Evolutionary conservation across 805 yeast species (phyloP).

Genomic region (Yarrowia alimentaria): DNA sequence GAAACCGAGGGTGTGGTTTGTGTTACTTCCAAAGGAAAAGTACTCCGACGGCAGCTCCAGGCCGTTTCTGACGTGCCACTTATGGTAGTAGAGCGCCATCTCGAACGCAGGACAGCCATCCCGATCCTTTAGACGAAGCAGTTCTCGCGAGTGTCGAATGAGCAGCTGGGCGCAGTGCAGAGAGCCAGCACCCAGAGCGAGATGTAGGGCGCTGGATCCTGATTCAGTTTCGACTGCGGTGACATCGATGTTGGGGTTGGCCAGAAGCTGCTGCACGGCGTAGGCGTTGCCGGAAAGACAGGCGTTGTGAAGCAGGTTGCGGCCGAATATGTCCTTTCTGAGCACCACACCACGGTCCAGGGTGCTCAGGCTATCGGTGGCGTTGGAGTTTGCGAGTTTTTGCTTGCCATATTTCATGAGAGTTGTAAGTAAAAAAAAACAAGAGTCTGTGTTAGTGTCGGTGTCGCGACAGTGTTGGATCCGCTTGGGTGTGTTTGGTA

Average conservation of each 20-base stretch:
- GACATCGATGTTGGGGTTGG: conserved; percentile 49
- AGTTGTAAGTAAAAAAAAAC: no score
- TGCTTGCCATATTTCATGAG: conserved; percentile 24
- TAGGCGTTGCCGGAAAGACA: conserved; percentile 36
- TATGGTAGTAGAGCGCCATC: conserved; percentile 37
- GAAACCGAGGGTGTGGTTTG: conserved; percentile 62
- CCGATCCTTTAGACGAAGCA: conserved; percentile 62
- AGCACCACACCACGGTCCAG: conserved; percentile 40
- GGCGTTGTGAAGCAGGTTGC: conserved; percentile 42
- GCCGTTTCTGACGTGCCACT: conserved; percentile 1
- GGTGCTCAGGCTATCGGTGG: conserved; percentile 19
- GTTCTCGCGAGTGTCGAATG: conserved; percentile 39
- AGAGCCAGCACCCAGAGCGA: conserved; percentile 58
- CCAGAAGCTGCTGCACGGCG: conserved; percentile 46
- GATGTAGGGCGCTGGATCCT: conserved; percentile 80
- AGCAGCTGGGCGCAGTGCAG: conserved; percentile 53
- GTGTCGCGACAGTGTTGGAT: no score
- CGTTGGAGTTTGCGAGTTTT: conserved; percentile 17
- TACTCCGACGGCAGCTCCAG: conserved; percentile 35
- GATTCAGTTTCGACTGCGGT: conserved; percentile 63
- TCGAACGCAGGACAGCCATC: conserved; percentile 73
- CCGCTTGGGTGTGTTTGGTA: no score
- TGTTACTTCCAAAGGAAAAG: conserved; percentile 61
- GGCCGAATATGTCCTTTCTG: conserved; percentile 67
- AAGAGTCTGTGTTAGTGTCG: conserved; percentile 20